phyloP scores from a whole-genome alignment of 306 rosid genomes.

The Lathyrus sativus region DNA sequence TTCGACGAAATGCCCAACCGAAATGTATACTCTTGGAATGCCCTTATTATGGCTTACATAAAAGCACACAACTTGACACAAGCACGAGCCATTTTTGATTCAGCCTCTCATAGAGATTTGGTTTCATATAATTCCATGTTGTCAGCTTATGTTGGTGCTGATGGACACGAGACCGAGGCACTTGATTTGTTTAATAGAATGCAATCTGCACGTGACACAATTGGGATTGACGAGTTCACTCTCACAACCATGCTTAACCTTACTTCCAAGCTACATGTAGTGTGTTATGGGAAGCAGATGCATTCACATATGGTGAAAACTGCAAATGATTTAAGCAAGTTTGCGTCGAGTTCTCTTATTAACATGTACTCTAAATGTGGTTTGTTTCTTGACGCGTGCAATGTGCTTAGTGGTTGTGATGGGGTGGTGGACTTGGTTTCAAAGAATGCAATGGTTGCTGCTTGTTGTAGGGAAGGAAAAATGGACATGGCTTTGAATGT shows the following conservation, averaged over 20 bases:
- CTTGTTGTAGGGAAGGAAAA: conserved; percentile 74
- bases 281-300: conserved; percentile 63
- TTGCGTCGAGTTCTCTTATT: conserved; percentile 64
- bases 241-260: conserved; percentile 71
- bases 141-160: conserved; percentile 55
- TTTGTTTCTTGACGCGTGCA: conserved; percentile 53
- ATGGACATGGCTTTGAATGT: conserved; percentile 63
- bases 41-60: conserved; percentile 57
- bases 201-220: conserved; percentile 48
- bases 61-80: conserved; percentile 59
- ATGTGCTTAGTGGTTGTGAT: conserved; percentile 46
- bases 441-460: conserved; percentile 78
- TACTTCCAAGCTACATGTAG: conserved; percentile 50
- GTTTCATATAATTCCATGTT: conserved; percentile 76
- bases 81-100: conserved; percentile 55
- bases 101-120: conserved; percentile 56
- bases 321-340: conserved; percentile 52
- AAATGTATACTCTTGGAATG: conserved; percentile 78
- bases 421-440: conserved; percentile 58
- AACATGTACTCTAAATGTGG: conserved; percentile 86
- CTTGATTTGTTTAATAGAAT: conserved; percentile 56
- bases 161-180: conserved; percentile 56
- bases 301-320: conserved; percentile 81
- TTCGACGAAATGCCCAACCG: conserved; percentile 72
- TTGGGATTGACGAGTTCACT: conserved; percentile 63